Evolutionary conservation across 805 yeast species (phyloP).

Genomic region (Komagataella ulmi): DNA sequence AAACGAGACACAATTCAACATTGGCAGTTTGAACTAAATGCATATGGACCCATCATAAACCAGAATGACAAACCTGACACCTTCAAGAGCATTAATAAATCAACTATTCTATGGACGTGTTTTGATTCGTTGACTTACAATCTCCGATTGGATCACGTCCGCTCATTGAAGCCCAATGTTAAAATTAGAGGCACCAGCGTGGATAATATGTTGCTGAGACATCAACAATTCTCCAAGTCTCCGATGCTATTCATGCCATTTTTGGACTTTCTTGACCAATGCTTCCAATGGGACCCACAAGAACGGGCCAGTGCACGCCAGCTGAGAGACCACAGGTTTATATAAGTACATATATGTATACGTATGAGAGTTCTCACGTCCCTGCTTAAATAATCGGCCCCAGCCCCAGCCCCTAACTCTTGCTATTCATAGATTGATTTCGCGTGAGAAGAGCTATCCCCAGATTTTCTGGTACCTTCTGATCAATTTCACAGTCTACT

Average conservation of each 20-base stretch:
- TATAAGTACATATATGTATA: conserved; percentile 2
- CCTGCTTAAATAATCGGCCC: neutral
- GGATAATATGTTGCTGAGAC: neutral
- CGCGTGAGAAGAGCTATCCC: neutral
- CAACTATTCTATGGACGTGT: conserved; percentile 22
- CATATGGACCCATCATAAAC: conserved; percentile 20
- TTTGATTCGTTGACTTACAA: conserved; percentile 10
- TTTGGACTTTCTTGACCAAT: conserved; percentile 13
- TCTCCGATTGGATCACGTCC: conserved; percentile 5
- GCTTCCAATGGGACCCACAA: conserved; percentile 22
- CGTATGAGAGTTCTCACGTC: neutral
- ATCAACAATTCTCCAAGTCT: neutral
- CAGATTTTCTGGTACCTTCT: neutral
- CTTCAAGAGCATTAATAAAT: conserved; percentile 8
- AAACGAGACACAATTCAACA: conserved; percentile 22
- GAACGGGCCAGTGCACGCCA: conserved; percentile 15
- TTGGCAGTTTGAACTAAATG: conserved; percentile 23
- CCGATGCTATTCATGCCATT: conserved; percentile 6
- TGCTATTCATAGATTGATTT: neutral
- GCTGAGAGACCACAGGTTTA: conserved; percentile 15
- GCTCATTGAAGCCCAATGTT: conserved; percentile 4
- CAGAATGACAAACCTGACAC: conserved; percentile 2
- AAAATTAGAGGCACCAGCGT: conserved; percentile 1
- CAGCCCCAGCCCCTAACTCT: neutral
- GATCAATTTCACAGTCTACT: conserved; percentile 1